Percentiles rank a stretch among this genome's conserved stretches.
Conservation (phyloP, 2,329 filamentous ascomycete species). For the Chaetomiaceae sp. region DNA sequence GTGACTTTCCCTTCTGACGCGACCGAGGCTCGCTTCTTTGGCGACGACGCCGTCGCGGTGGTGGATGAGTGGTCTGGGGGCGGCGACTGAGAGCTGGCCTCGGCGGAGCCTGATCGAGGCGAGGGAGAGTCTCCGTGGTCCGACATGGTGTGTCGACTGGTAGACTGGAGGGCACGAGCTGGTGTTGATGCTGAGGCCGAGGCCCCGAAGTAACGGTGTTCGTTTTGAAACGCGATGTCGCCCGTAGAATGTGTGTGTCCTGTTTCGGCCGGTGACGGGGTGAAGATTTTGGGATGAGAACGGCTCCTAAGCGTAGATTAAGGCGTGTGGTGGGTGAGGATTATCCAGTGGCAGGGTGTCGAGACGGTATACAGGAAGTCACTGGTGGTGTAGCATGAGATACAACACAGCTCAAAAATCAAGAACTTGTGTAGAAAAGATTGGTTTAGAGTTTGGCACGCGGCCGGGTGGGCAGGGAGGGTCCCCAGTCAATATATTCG, state of each 20-base stretch:
- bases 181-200: not conserved
- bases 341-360: not conserved
- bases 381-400: no score
- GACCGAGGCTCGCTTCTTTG: constrained; percentile 10
- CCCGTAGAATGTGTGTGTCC: not conserved
- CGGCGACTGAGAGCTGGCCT: constrained; percentile 9
- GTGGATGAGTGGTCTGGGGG: constrained; percentile 6
- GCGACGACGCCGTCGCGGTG: constrained; percentile 4
- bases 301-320: constrained; percentile 3
- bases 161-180: not conserved
- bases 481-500: constrained; percentile 8
- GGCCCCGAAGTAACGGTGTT: not conserved
- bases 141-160: constrained; percentile 8
- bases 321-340: not conserved
- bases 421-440: not conserved
- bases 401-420: no score
- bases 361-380: no score
- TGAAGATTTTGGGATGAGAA: not conserved
- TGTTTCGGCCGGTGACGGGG: not conserved
- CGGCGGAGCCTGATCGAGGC: constrained; percentile 3
- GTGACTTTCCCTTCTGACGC: constrained; percentile 40
- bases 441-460: not conserved
- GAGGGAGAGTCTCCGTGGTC: constrained; percentile 13
- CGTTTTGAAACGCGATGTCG: not conserved
- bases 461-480: constrained; percentile 8